These are phyloP conservation scores for Iris macrosiphon DNA, from an alignment of 106 monocot genomes.

Conservation along the genomic window DNA sequence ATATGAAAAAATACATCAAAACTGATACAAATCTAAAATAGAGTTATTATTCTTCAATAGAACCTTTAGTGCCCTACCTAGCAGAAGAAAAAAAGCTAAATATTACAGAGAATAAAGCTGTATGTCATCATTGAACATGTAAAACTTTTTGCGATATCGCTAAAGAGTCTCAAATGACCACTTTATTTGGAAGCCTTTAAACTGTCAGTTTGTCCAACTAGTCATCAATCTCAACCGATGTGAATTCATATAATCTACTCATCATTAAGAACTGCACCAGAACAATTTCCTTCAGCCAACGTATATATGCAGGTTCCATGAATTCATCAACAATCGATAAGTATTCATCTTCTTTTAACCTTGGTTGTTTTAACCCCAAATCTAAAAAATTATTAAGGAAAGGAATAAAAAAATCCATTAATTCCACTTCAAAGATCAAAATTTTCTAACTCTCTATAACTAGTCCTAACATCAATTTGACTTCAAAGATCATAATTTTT, in stretches of 20 bases:
- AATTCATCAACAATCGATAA: constrained; percentile 86
- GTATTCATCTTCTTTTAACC: constrained; percentile 86
- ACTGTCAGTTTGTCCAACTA: constrained; percentile 33
- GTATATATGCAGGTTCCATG: constrained; percentile 80
- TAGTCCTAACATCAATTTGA: no score
- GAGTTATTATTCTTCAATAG: no score
- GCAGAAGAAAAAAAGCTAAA: no score
- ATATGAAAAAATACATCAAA: no score
- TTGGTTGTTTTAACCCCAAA: constrained; percentile 78
- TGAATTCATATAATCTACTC: no score
- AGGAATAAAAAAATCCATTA: no score
- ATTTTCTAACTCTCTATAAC: no score
- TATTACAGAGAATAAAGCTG: constrained; percentile 49
- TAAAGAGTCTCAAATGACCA: constrained; percentile 95
- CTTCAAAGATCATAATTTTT: no score
- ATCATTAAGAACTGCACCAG: constrained; percentile 42
- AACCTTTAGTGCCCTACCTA: no score
- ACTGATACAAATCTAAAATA: no score
- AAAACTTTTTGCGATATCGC: constrained; percentile 72
- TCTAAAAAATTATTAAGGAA: constrained; percentile 48
- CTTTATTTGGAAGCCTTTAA: constrained; percentile 98
- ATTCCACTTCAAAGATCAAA: no score
- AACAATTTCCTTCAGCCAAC: constrained; percentile 90
- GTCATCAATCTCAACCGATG: no score
- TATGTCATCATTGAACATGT: constrained; percentile 99